phyloP scores from a whole-genome alignment of 495 filamentous ascomycete species.

The Saxophila tyrrhenica region DNA sequence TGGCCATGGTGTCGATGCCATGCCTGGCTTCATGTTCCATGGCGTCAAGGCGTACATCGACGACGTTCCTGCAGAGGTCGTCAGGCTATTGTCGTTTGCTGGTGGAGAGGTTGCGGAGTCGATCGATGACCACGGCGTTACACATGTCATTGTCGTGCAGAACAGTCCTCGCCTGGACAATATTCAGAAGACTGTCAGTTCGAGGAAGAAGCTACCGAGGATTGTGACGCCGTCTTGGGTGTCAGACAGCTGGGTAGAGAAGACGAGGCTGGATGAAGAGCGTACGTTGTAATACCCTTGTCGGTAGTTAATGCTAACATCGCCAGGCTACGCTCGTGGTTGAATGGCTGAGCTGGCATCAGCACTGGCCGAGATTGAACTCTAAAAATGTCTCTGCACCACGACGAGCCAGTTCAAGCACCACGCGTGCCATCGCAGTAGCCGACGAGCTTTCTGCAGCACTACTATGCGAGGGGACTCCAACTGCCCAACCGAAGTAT shows the following conservation, averaged over 20 bases:
- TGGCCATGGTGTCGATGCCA: constrained; percentile 39
- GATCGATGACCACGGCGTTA: constrained; percentile 40
- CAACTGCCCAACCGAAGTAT: constrained; percentile 20
- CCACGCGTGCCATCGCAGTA: too few relatives aligned
- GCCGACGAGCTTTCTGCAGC: too few relatives aligned
- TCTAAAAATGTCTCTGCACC: too few relatives aligned
- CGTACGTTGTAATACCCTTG: constrained; percentile 5
- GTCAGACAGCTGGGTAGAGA: constrained; percentile 64
- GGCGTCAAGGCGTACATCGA: constrained; percentile 48
- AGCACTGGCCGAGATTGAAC: too few relatives aligned
- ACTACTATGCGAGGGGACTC: not conserved
- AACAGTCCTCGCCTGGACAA: constrained; percentile 31
- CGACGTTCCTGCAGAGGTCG: constrained; percentile 12
- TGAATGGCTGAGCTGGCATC: constrained; percentile 1
- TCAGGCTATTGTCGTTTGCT: constrained; percentile 51
- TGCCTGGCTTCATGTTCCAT: constrained; percentile 58
- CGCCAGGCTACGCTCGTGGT: constrained; percentile 5
- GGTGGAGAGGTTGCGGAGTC: constrained; percentile 42
- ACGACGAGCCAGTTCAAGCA: too few relatives aligned
- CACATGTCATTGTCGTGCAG: constrained; percentile 51
- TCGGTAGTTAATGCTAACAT: not conserved
- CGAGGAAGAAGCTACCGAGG: constrained; percentile 47
- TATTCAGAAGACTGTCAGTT: constrained; percentile 30
- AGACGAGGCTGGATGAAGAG: constrained; percentile 77
- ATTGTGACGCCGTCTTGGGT: constrained; percentile 66